A percentile compares a stretch with the other conserved stretches of the same genome.
phyloP scores from a whole-genome alignment of 345 rosid genomes.

The Mercurialis annua region DNA sequence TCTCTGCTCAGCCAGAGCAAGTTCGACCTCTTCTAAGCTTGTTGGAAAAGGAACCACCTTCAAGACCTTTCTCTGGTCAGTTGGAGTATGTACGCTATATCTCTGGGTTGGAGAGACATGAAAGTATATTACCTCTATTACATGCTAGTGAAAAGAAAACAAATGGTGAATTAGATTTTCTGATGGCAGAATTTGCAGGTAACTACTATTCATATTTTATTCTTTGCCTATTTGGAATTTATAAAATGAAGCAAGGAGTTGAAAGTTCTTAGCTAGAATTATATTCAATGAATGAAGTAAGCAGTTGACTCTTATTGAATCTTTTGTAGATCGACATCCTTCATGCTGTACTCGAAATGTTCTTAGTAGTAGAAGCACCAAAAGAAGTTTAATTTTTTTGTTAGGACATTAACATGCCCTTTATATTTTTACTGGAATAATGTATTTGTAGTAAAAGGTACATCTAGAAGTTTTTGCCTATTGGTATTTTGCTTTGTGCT shows the following conservation, averaged over 20 bases:
- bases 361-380: neutral
- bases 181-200: conserved; percentile 99
- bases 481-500: neutral
- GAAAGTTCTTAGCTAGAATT: neutral
- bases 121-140: conserved; percentile 77
- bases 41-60: conserved; percentile 97
- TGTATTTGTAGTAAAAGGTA: too few species aligned
- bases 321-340: neutral
- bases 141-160: conserved; percentile 88
- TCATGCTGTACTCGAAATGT: neutral
- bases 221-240: neutral
- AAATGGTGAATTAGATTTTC: conserved; percentile 84
- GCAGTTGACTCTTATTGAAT: conserved; percentile 1
- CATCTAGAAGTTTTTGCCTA: neutral
- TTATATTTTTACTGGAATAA: neutral
- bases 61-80: conserved; percentile 80
- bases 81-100: conserved; percentile 75
- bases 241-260: neutral
- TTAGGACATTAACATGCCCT: neutral
- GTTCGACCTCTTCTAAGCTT: conserved; percentile 97
- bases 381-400: neutral
- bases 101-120: conserved; percentile 88
- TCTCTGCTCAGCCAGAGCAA: conserved; percentile 60
- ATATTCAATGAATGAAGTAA: neutral
- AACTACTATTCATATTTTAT: conserved; percentile 13